Base-by-base conservation (phyloP, 768 basidiomycete genomes). In the Termitomyces titanicus region DNA sequence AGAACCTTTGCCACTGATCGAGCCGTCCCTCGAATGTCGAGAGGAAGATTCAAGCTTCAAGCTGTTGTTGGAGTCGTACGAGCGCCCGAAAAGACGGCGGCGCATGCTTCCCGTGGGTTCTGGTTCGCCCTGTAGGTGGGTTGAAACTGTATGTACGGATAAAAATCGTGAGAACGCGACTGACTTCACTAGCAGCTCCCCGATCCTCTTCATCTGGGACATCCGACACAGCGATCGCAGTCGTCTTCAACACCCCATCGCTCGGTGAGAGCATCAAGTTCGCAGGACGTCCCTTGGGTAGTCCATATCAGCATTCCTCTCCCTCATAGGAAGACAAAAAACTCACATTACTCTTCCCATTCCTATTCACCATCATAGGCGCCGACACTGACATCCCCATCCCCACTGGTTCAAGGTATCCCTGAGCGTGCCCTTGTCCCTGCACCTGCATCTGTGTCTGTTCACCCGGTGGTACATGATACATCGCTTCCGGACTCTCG, bases 131-230 rank as follows among this genome's bases (percentile, higher is more conserved):
- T 88, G 64, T 33, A 31, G 17, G 3, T 20, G 35, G 11, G 18
- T n/a, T n/a, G 5, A 4, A 33, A 4, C 6, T 88, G 64, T 25
- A 31, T 12, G 5, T 39, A 45, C 20, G 24, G 33, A 15, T 45
- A 37, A 22, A 37, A 9, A 34, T 38, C 27, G 57, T 40, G 24
- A 20, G 43, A 54, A 60, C n/a, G 22, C 44, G 35, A 42, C 82
- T 51, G 60, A 89, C 90, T 66, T 92, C 91, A 66, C 89, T 91
- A 68, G 87, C 72, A 44, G 63, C 73, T 68, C 63, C 82, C 65
- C 57, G 61, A 29, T 76, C 74, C 18, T 89, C 87, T 12, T 84
- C 85, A 4, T 71, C 73, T 29, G 61, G 62, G 29, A 66, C 65
- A 22, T 71, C 69, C 6, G 66, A 59, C 24, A 69, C 66, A 20